Evolutionary conservation across 2,329 filamentous ascomycete genomes (phyloP), one percentile per base, ranked within the genome.

Genomic region (Emergomyces orientalis): DNA sequence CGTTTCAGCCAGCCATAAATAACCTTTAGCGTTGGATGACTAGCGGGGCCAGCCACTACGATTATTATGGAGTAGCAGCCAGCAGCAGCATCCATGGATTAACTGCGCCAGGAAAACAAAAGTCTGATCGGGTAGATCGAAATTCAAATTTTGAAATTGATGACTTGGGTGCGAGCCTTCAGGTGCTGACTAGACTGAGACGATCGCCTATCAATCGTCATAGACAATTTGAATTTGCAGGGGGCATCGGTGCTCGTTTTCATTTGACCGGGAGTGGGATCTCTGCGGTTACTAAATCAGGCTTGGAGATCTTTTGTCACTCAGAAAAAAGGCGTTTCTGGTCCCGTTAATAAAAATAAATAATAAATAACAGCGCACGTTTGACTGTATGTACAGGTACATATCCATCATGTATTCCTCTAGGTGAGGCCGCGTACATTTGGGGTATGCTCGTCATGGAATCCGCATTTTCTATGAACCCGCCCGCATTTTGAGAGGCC

Each of bases 1-100:
- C 34, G 56, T 43, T 45, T 58, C 56, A 43, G 39, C 41, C 56
- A 59, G 56, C 56, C 56, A 59, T 32, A 39, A 39, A 59, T 45
- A 0, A 30, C 17, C 14, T 25, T 30, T 43, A 41, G 54, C 54
- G 54, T 56, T 22, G 32, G 34, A n/a, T 39, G 54, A 39, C 19
- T 8, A 39, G 32, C 30, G 25, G 9, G 54, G 54, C n/a, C n/a
- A 34, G n/a, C n/a, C 32, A 56, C 19, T n/a, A 14, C n/a, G 19
- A 13, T 49, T 13, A 22, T 43, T 43, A 17, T 37, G 34, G 34
- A 43, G 39, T 3, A 43, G 14, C 11, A n/a, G 30, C 25, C 19
- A 54, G 51, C 51, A 32, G 14, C 14, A 32, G 9, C 25, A 54
- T n/a, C n/a, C n/a, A n/a, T n/a, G n/a, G n/a, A 30, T 27, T 27